Conservation (phyloP, 2,329 filamentous ascomycete species). For the Colletotrichum costaricense region DNA sequence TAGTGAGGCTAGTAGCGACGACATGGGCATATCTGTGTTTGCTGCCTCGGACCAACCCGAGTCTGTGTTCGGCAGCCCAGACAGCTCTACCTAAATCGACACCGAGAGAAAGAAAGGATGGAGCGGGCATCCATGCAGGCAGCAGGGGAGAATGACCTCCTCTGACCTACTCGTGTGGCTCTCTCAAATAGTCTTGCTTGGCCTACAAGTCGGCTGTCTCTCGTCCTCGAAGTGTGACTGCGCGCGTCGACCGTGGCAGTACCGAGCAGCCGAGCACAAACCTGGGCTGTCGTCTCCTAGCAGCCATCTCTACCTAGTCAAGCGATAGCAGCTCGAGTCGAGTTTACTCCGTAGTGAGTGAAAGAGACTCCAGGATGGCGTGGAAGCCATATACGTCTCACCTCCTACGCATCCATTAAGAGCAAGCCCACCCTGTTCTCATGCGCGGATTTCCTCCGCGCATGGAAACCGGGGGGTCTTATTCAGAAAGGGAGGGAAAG, state of each 20-base stretch:
- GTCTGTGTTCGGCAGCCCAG: background rate
- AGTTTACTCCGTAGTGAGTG: too few relatives aligned
- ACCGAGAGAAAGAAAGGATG: conserved; percentile 14
- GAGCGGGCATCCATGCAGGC: conserved; percentile 13
- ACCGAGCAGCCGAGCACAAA: conserved; percentile 5
- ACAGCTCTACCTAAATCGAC: conserved; percentile 1
- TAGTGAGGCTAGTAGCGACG: conserved; percentile 13
- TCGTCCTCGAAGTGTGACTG: background rate
- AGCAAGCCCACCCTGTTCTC: background rate
- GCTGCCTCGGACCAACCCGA: background rate
- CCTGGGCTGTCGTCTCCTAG: background rate
- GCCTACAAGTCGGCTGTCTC: background rate
- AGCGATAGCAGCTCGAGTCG: too few relatives aligned
- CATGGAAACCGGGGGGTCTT: conserved; percentile 5
- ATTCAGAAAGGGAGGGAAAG: background rate
- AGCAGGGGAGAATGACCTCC: conserved; percentile 19
- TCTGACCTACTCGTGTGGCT: background rate
- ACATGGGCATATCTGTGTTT: background rate
- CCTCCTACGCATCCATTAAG: too few relatives aligned
- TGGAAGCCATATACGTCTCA: background rate
- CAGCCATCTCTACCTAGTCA: background rate
- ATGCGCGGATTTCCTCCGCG: background rate
- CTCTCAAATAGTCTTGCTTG: background rate
- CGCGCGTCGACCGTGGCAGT: background rate
- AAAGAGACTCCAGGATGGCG: too few relatives aligned